Evolutionary conservation across 2,329 filamentous ascomycete species (phyloP).

Genomic region (Harringtonia aguacate): DNA sequence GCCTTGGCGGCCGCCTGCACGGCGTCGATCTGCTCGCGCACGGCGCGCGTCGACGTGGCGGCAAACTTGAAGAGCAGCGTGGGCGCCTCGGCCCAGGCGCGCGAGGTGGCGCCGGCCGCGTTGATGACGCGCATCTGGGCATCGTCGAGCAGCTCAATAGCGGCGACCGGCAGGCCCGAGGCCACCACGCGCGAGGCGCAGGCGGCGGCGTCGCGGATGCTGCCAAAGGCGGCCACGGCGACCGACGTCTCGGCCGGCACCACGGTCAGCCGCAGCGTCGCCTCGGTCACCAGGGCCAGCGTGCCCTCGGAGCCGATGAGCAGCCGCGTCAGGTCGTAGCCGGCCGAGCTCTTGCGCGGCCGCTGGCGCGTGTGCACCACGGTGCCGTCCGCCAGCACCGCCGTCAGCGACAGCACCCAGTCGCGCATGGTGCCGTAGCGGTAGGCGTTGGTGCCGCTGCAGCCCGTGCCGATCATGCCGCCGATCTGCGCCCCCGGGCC

Average conservation of each 20-base stretch:
- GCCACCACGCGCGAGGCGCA: slow-evolving; percentile 74
- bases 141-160: slow-evolving; percentile 88
- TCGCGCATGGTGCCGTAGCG: slow-evolving; percentile 92
- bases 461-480: slow-evolving; percentile 69
- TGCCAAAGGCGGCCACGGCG: slow-evolving; percentile 53
- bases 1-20: slow-evolving; percentile 53
- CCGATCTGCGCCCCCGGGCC: slow-evolving; percentile 89
- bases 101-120: slow-evolving; percentile 53
- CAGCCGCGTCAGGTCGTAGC: slow-evolving; percentile 81
- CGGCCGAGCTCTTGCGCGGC: slow-evolving; percentile 80
- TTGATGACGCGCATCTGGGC: slow-evolving; percentile 72
- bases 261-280: slow-evolving; percentile 75
- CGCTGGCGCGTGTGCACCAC: slow-evolving; percentile 82
- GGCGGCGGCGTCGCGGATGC: slow-evolving; percentile 60
- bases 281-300: slow-evolving; percentile 83
- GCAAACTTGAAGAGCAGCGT: slow-evolving; percentile 81
- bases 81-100: slow-evolving; percentile 59
- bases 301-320: slow-evolving; percentile 91
- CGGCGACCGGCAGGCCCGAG: slow-evolving; percentile 73
- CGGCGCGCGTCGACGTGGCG: slow-evolving; percentile 50
- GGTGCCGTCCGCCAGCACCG: slow-evolving; percentile 83
- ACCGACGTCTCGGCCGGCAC: slow-evolving; percentile 72
- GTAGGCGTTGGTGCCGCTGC: slow-evolving; percentile 78
- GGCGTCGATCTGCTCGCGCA: slow-evolving; percentile 68
- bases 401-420: slow-evolving; percentile 79